Evolutionary conservation across 371 early-diverging fungal species (phyloP).

Genomic region (Mucor lusitanicus): DNA sequence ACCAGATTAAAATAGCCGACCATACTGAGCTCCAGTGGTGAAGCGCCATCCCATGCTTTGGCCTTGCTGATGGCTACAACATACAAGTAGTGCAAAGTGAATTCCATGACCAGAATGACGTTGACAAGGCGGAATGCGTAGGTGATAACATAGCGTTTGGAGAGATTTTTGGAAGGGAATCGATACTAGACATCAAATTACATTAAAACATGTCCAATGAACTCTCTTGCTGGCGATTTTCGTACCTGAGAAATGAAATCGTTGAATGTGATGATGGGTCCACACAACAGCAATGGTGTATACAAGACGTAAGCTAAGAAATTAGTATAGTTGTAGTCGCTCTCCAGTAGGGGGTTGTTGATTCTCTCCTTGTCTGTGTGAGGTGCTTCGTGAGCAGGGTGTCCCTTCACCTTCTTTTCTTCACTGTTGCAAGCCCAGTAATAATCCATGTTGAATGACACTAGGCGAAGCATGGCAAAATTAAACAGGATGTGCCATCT

Average conservation of each 20-base stretch:
- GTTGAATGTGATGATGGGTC: conserved; percentile 95
- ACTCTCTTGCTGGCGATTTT: neutral
- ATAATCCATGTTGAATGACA: conserved; percentile 92
- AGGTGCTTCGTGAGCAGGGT: conserved; percentile 12
- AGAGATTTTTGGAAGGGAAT: conserved; percentile 48
- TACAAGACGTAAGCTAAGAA: conserved; percentile 86
- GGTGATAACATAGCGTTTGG: conserved; percentile 27
- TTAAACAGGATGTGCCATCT: conserved; percentile 93
- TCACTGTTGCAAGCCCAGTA: conserved; percentile 62
- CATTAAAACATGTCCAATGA: neutral
- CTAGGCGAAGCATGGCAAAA: conserved; percentile 84
- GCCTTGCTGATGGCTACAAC: conserved; percentile 86
- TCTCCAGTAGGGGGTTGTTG: conserved; percentile 42
- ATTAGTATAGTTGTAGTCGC: conserved; percentile 75
- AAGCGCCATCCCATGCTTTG: conserved; percentile 76
- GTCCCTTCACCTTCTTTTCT: neutral
- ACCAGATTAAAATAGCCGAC: conserved; percentile 84
- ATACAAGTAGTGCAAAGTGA: conserved; percentile 77
- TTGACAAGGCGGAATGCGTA: conserved; percentile 57
- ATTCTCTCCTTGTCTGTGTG: conserved; percentile 65
- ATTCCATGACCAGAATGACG: conserved; percentile 78
- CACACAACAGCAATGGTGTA: conserved; percentile 90
- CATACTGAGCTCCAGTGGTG: conserved; percentile 75
- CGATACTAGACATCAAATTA: conserved; percentile 35
- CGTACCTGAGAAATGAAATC: conserved; percentile 83